These are phyloP conservation scores for Talaromyces marneffei DNA, from an alignment of 2,329 filamentous ascomycete genomes.

Conservation along the genomic window DNA sequence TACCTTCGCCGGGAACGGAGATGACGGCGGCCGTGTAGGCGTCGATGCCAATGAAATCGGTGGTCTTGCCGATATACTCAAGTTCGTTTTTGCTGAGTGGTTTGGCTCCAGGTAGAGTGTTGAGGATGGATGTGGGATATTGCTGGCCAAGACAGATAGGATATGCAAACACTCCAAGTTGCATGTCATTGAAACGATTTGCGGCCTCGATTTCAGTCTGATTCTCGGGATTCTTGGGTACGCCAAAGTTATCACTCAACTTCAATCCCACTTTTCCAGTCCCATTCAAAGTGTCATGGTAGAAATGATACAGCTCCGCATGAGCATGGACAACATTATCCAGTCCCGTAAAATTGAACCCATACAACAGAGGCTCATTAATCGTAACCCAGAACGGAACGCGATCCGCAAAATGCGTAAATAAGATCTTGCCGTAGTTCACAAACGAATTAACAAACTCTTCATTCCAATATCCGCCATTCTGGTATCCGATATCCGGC, in stretches of 20 bases:
- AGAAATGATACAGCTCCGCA: slow-evolving; percentile 33
- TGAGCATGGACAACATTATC: slow-evolving; percentile 47
- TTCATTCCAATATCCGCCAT: slow-evolving; percentile 31
- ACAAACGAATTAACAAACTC: slow-evolving; percentile 39
- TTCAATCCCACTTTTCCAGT: slow-evolving; percentile 39
- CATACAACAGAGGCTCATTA: slow-evolving; percentile 37
- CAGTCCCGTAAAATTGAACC: slow-evolving; percentile 42
- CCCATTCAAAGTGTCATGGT: slow-evolving; percentile 39
- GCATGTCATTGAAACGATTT: slow-evolving; percentile 29
- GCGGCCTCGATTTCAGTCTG: slow-evolving; percentile 24
- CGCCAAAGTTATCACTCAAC: slow-evolving; percentile 49
- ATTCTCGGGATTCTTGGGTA: slow-evolving; percentile 37
- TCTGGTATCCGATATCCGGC: slow-evolving; percentile 24
- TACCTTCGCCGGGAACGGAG: slow-evolving; percentile 42
- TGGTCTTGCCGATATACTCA: slow-evolving; percentile 45
- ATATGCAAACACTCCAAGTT: slow-evolving; percentile 40
- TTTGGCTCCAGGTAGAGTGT: slow-evolving; percentile 40
- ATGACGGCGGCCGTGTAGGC: slow-evolving; percentile 54
- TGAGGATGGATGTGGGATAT: slow-evolving; percentile 40
- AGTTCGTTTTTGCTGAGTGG: slow-evolving; percentile 47
- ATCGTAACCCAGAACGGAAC: slow-evolving; percentile 40
- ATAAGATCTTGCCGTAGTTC: slow-evolving; percentile 36
- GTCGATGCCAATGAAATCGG: slow-evolving; percentile 54
- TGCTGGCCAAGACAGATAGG: slow-evolving; percentile 43
- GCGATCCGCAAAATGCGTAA: slow-evolving; percentile 34